phyloP scores from a whole-genome alignment of 495 filamentous ascomycete genomes.

The Cudoniella acicularis region DNA sequence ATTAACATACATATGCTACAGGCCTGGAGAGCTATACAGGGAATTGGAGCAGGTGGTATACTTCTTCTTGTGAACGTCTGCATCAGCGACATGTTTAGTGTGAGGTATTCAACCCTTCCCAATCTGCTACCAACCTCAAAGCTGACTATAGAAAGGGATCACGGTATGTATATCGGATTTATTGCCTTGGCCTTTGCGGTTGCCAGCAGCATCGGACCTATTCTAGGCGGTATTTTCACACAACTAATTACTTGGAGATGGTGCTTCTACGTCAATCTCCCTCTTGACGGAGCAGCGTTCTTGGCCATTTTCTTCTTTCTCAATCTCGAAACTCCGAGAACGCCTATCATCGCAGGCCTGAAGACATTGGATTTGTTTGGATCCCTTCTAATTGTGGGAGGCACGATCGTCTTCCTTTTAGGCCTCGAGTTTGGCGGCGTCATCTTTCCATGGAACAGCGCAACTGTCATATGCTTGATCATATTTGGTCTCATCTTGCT shows the following conservation, averaged over 20 bases:
- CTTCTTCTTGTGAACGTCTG: constrained; percentile 75
- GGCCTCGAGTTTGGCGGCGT: constrained; percentile 74
- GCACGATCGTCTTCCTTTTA: constrained; percentile 75
- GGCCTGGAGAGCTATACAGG: constrained; percentile 70
- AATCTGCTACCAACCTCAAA: neutral
- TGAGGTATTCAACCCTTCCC: constrained; percentile 25
- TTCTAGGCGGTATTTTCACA: constrained; percentile 59
- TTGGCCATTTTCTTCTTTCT: constrained; percentile 64
- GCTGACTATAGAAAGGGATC: constrained; percentile 30
- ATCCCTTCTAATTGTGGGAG: constrained; percentile 60
- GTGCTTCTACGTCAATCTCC: constrained; percentile 67
- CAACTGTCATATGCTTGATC: constrained; percentile 70
- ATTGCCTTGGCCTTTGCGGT: constrained; percentile 69
- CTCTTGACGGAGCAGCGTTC: constrained; percentile 24
- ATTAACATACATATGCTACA: constrained; percentile 68
- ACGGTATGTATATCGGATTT: constrained; percentile 52
- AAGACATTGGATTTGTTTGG: constrained; percentile 73
- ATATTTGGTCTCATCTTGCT: constrained; percentile 63
- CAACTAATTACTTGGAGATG: constrained; percentile 65
- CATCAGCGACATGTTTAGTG: constrained; percentile 73
- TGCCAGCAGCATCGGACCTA: constrained; percentile 67
- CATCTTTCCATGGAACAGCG: constrained; percentile 64
- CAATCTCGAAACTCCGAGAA: constrained; percentile 69
- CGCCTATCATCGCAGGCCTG: constrained; percentile 62
- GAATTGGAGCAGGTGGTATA: constrained; percentile 73